A percentile compares a stretch with the other conserved stretches of the same genome.
Conservation (phyloP, 2,329 filamentous ascomycete species). For the Aspergillus sp. region DNA sequence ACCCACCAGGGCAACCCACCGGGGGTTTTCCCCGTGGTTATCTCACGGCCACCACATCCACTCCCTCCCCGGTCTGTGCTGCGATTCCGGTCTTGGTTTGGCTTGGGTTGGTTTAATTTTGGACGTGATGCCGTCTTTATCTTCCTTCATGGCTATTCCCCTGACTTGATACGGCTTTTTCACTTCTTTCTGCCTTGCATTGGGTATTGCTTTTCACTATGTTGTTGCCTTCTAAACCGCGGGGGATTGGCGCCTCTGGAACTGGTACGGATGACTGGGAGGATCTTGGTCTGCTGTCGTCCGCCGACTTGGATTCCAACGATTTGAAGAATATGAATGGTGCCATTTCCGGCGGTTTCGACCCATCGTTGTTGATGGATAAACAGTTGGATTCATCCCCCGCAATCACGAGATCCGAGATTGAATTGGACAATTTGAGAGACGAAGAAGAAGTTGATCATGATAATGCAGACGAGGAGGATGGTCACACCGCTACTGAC, state of each 20-base stretch:
- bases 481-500: slow-evolving; percentile 4
- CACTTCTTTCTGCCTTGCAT: background rate
- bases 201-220: background rate
- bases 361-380: no score
- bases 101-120: background rate
- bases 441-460: background rate
- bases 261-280: no score
- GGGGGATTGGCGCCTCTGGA: background rate
- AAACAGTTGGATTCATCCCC: background rate
- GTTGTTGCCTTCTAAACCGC: slow-evolving; percentile 1
- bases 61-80: background rate
- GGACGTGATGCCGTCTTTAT: background rate
- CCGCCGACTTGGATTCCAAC: background rate
- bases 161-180: background rate
- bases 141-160: background rate
- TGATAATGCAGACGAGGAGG: background rate
- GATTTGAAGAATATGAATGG: background rate
- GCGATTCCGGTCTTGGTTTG: background rate
- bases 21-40: background rate
- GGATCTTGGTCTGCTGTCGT: background rate
- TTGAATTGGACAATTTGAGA: background rate
- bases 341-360: no score
- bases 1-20: background rate
- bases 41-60: background rate
- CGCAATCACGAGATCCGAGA: background rate